Evolutionary conservation across 1,284 basidiomycete species (phyloP), one percentile per base, ranked within the genome.

Genomic region (Athelia psychrophila): DNA sequence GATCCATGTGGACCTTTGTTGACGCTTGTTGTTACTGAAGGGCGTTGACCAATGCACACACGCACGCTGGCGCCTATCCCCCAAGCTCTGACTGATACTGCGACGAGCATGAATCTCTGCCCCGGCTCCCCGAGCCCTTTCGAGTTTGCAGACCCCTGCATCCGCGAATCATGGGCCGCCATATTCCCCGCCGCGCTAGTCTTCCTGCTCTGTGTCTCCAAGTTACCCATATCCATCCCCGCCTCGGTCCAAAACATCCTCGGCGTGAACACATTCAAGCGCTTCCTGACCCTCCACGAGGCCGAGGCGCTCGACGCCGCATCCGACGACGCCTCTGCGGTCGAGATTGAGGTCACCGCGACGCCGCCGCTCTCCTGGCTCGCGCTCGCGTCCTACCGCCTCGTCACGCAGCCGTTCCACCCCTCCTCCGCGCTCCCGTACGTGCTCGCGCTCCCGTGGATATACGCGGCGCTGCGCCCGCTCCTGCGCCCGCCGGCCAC

Each of bases 141-240:
- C 38, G 78, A 84, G 67, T 70, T 85, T 51, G 63, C 67, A 8
- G 65, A 77, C 55, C 49, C 71, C 13, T 88, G 86, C 58, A 67
- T 82, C 1, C 77, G 87, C 50, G 66, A 69, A 0, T 72, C 79
- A 22, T 89, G 85, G 84, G 67, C 70, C 15, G 73, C 82, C 1
- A 44, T 85, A 33, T 36, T 75, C 1, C 86, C 85, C 5, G 72
- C 74, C 16, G 61, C 64, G 1, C 60, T 87, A 51, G 78, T 85
- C 44, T 61, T 74, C 50, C 51, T 68, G 3, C 59, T 84, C 24
- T 75, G 70, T 53, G 27, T 82, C 18, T 64, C 65, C 25, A 60
- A 70, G n/a, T 16, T 42, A 6, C 18, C 40, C 22, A 44, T 25
- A 47, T 67, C 71, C 0, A 54, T 74, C 4, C 72, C 72, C 19